Evolutionary conservation across 1,284 basidiomycete species (phyloP), one percentile per base, ranked within the genome.

Genomic region (Leccinum solheimii): DNA sequence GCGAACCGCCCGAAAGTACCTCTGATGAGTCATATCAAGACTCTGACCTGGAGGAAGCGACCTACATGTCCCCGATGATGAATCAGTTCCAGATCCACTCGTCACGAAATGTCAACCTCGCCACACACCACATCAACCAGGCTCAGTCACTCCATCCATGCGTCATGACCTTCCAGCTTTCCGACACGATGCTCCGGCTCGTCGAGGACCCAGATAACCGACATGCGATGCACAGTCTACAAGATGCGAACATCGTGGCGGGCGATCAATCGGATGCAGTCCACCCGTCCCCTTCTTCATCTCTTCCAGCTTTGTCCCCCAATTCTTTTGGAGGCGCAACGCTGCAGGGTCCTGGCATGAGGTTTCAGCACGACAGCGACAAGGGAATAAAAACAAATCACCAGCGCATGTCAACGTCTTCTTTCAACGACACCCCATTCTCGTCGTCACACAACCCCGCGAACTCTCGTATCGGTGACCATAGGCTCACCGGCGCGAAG

Each of bases 41-140:
- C 51, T 74, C 75, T 1, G 75, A 73, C 49, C 57, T 43, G 36
- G 75, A 75, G 26, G 75, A 75, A 30, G 53, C 11, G 49, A 66
- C 52, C 48, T 57, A 57, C 36, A 76, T 76, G 72, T 75, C 63
- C 1, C 75, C 72, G 53, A 73, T 77, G 74, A 65, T 73, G 66
- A 73, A 65, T 51, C 63, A 70, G 57, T 76, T 76, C 13, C 72
- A 75, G 57, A 49, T 75, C 26, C 73, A 60, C 16, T 59, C 71
- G 5, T 61, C 62, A 7, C 61, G 63, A 43, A 58, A 52, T 54
- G 16, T 65, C 52, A 55, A 59, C 52, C 45, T 34, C 34, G n/a
- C 61, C 10, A 48, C 58, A 38, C 56, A 61, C 3, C 62, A 63
- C 34, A 53, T 27, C 30, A 43, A 62, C 48, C 62, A 21, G 13